Conservation (phyloP, 2,329 filamentous ascomycete species). For the Pyrenochaeta sp. region DNA sequence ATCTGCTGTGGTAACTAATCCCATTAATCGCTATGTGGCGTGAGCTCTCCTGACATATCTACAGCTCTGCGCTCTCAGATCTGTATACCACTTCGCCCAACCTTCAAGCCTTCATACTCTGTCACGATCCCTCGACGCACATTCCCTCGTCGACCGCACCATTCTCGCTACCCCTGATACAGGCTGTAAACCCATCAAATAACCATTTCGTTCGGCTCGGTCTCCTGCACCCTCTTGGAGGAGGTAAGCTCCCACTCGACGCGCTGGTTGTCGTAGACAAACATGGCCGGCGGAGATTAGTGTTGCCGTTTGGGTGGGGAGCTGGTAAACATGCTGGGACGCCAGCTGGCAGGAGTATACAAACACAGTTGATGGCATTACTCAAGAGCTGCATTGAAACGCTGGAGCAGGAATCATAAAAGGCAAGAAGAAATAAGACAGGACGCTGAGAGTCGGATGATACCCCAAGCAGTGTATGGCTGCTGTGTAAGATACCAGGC, state of each 20-base stretch:
- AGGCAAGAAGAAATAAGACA: not conserved
- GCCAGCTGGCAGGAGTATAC: constrained; percentile 39
- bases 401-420: constrained; percentile 22
- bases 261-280: constrained; percentile 54
- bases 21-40: no score
- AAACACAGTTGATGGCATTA: constrained; percentile 34
- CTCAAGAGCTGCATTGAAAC: constrained; percentile 37
- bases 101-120: constrained; percentile 44
- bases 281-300: constrained; percentile 46
- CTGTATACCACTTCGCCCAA: constrained; percentile 42
- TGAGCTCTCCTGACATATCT: no score
- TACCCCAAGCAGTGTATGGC: no score
- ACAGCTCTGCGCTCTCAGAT: constrained; percentile 36
- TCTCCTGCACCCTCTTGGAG: constrained; percentile 54
- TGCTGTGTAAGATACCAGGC: no score
- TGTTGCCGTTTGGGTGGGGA: constrained; percentile 56
- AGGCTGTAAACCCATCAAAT: constrained; percentile 38
- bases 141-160: constrained; percentile 29
- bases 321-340: constrained; percentile 46
- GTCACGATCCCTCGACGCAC: constrained; percentile 42
- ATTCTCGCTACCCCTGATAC: constrained; percentile 41
- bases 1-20: constrained; percentile 41
- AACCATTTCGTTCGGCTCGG: constrained; percentile 52
- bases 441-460: not conserved
- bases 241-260: constrained; percentile 53